Conservation (phyloP, 2,329 filamentous ascomycete species). For the Juglanconis sp. region DNA sequence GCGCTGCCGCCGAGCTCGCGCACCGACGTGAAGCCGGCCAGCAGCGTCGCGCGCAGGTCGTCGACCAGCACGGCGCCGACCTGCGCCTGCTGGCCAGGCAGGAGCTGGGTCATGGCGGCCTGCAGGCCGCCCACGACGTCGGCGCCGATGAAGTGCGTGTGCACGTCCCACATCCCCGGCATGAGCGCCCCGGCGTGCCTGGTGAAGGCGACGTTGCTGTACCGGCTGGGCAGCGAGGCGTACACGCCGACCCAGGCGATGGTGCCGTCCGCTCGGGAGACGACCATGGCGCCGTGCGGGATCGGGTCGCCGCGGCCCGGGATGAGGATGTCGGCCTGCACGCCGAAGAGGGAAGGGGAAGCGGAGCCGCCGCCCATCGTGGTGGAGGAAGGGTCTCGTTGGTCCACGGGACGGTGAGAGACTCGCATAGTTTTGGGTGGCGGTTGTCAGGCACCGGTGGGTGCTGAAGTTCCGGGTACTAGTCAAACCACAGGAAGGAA, state of each 20-base stretch:
- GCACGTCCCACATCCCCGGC: slow-evolving; percentile 53
- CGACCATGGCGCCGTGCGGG: slow-evolving; percentile 35
- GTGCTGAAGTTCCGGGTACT: too few relatives aligned
- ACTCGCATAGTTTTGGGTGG: too few relatives aligned
- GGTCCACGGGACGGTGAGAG: too few relatives aligned
- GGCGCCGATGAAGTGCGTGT: slow-evolving; percentile 44
- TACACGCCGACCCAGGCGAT: slow-evolving; percentile 39
- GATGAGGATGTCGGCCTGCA: slow-evolving; percentile 38
- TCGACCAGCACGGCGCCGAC: slow-evolving; percentile 39
- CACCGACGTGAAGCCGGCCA: slow-evolving; percentile 49
- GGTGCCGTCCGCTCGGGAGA: slow-evolving; percentile 29
- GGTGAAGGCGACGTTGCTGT: slow-evolving; percentile 25
- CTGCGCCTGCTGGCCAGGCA: slow-evolving; percentile 26
- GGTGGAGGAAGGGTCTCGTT: too few relatives aligned
- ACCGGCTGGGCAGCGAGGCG: slow-evolving; percentile 29
- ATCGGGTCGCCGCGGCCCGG: slow-evolving; percentile 44
- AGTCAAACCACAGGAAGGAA: too few relatives aligned
- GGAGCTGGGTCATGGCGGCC: slow-evolving; percentile 21
- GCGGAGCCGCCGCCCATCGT: slow-evolving; percentile 3
- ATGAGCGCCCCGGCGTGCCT: slow-evolving; percentile 40
- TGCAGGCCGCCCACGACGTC: slow-evolving; percentile 22
- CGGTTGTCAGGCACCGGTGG: too few relatives aligned
- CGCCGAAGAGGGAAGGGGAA: slow-evolving; percentile 15
- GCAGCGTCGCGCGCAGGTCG: slow-evolving; percentile 39
- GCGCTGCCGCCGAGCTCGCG: slow-evolving; percentile 47